Conservation (phyloP, 345 rosid species). For the Eucalyptus guilfoylei region DNA sequence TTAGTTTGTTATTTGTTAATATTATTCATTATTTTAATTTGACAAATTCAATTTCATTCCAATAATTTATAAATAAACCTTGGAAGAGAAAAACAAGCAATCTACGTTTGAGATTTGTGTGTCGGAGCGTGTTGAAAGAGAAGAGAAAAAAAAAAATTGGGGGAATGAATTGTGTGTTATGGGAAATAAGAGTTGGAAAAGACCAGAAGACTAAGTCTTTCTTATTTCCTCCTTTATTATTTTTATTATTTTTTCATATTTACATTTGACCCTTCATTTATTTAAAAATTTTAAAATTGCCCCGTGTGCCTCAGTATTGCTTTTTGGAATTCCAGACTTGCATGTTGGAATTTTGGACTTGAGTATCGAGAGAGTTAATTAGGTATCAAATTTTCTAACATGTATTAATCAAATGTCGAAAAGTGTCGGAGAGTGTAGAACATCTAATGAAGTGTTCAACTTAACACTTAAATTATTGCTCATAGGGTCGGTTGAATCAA, state of each 20-base stretch:
- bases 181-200: too few species aligned
- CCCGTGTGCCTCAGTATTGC: fast-evolving
- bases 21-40: fast-evolving
- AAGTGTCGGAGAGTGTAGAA: neutral
- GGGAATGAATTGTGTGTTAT: fast-evolving
- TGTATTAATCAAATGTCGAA: fast-evolving
- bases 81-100: too few species aligned
- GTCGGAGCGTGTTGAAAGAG: fast-evolving
- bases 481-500: neutral
- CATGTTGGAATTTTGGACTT: too few species aligned
- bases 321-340: fast-evolving
- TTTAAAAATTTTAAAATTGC: too few species aligned
- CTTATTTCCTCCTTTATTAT: fast-evolving
- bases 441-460: fast-evolving
- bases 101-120: fast-evolving
- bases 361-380: too few species aligned
- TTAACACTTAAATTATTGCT: too few species aligned
- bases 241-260: too few species aligned
- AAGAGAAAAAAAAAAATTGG: too few species aligned
- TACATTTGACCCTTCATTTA: too few species aligned
- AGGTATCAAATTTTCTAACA: fast-evolving
- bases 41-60: fast-evolving
- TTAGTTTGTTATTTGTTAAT: fast-evolving
- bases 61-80: too few species aligned
- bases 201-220: fast-evolving